Conservation (phyloP, 768 basidiomycete species). For the Boletus edulis region DNA sequence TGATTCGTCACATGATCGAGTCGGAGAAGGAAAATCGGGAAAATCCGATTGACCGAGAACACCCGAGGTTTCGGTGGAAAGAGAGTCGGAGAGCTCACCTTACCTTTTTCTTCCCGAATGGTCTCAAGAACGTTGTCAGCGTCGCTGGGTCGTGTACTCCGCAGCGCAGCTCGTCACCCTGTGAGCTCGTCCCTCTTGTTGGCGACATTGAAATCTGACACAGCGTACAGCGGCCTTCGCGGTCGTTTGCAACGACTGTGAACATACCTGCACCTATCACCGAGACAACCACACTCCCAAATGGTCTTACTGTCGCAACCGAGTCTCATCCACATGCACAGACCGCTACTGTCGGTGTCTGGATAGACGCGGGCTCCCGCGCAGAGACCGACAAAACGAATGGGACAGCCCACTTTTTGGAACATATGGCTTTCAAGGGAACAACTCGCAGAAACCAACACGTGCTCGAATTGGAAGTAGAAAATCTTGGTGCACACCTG, state of each 20-base stretch:
- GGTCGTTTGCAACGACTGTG: slow-evolving; percentile 73
- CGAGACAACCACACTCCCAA: slow-evolving; percentile 87
- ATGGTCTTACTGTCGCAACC: slow-evolving; percentile 94
- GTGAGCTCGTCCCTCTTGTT: slow-evolving; percentile 23
- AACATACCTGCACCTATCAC: slow-evolving; percentile 72
- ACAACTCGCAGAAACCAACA: slow-evolving; percentile 87
- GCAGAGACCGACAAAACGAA: slow-evolving; percentile 95
- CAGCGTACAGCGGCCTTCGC: slow-evolving; percentile 45
- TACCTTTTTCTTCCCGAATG: slow-evolving; percentile 36
- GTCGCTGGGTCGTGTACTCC: slow-evolving; percentile 42
- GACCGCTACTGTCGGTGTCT: slow-evolving; percentile 98
- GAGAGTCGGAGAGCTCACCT: background rate
- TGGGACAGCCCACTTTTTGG: slow-evolving; percentile 97
- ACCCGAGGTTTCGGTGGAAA: slow-evolving; percentile 23
- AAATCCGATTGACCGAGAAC: slow-evolving; percentile 31
- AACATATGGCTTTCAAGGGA: slow-evolving; percentile 98
- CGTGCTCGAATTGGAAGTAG: slow-evolving; percentile 92
- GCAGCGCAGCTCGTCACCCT: slow-evolving; percentile 35
- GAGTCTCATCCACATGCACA: slow-evolving; percentile 87
- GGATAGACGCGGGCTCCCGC: slow-evolving; percentile 97
- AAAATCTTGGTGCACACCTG: slow-evolving; percentile 95
- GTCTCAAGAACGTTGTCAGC: slow-evolving; percentile 45
- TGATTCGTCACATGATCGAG: slow-evolving; percentile 2
- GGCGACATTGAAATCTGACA: background rate
- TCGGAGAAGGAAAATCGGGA: slow-evolving; percentile 27